phyloP scores from a whole-genome alignment of 1,284 basidiomycete genomes.

The Melampsora larici-populina region DNA sequence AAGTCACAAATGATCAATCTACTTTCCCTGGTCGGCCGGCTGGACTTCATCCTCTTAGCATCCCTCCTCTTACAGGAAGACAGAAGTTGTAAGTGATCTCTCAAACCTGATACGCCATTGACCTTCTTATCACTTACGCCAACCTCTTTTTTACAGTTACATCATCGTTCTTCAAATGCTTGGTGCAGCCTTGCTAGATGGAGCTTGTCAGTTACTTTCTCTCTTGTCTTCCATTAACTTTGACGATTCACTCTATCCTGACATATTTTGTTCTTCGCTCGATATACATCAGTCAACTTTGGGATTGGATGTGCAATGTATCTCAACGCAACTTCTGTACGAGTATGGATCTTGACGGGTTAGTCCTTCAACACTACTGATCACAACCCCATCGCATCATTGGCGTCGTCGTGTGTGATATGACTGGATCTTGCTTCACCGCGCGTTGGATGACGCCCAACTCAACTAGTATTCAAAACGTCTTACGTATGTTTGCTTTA shows the following conservation, averaged over 20 bases:
- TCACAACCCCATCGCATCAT: background rate
- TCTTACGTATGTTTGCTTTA: background rate
- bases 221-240: background rate
- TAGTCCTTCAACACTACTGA: background rate
- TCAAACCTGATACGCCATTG: background rate
- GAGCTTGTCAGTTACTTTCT: constrained; percentile 19
- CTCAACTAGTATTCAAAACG: constrained; percentile 43
- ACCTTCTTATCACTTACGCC: background rate
- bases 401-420: background rate
- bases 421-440: constrained; percentile 2
- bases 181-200: constrained; percentile 45
- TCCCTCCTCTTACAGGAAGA: constrained; percentile 14
- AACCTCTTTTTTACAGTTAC: constrained; percentile 18
- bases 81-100: constrained; percentile 25
- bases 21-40: constrained; percentile 33
- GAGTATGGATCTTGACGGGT: constrained; percentile 33
- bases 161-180: constrained; percentile 42
- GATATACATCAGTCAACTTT: constrained; percentile 46
- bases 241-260: background rate
- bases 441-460: constrained; percentile 14
- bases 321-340: constrained; percentile 31
- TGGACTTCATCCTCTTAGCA: constrained; percentile 31
- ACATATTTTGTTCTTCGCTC: background rate
- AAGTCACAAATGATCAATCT: background rate
- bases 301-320: constrained; percentile 47